Percentiles rank a stretch among this genome's conserved stretches.
Evolutionary conservation across 208 protist species (phyloP).

Genomic region (Vickermania ingenoplastis): DNA sequence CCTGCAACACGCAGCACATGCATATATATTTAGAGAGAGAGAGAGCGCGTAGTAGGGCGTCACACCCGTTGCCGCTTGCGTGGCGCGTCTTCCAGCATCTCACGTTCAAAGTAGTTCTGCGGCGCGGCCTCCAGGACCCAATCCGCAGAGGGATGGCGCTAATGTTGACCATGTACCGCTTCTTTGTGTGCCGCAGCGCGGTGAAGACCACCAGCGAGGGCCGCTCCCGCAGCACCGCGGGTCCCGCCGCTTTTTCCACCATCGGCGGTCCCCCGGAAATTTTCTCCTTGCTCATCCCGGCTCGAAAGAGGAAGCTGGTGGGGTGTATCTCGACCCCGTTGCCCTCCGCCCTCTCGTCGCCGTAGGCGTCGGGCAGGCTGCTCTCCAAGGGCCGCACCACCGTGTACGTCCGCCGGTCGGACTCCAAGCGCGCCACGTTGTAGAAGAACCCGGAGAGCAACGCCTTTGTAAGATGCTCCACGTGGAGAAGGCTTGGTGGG

Average conservation of each 20-base stretch:
- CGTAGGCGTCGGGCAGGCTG: slow-evolving; percentile 10
- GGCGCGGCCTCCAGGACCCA: slow-evolving; percentile 60
- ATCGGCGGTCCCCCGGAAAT: background rate
- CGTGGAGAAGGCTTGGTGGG: slow-evolving; percentile 8
- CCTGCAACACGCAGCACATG: too few species aligned
- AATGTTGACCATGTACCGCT: slow-evolving; percentile 86
- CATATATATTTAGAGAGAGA: too few species aligned
- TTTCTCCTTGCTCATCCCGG: slow-evolving; percentile 14
- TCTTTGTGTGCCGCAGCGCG: slow-evolving; percentile 72
- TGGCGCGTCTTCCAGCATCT: slow-evolving; percentile 57
- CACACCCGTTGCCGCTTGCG: slow-evolving; percentile 49
- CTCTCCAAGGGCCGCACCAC: slow-evolving; percentile 75
- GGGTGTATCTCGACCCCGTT: slow-evolving; percentile 62
- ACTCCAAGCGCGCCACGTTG: slow-evolving; percentile 77
- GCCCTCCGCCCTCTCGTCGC: background rate
- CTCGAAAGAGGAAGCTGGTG: slow-evolving; percentile 61
- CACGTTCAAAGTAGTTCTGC: slow-evolving; percentile 70
- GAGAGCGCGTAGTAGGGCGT: background rate
- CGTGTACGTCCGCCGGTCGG: slow-evolving; percentile 59
- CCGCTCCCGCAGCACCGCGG: slow-evolving; percentile 31
- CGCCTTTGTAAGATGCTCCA: slow-evolving; percentile 56
- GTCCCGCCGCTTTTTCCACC: background rate
- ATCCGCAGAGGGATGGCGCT: slow-evolving; percentile 55
- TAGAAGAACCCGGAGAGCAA: slow-evolving; percentile 84
- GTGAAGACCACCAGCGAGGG: slow-evolving; percentile 77